Evolutionary conservation across 2,329 filamentous ascomycete genomes (phyloP).

Genomic region (Rasamsonia emersonii): DNA sequence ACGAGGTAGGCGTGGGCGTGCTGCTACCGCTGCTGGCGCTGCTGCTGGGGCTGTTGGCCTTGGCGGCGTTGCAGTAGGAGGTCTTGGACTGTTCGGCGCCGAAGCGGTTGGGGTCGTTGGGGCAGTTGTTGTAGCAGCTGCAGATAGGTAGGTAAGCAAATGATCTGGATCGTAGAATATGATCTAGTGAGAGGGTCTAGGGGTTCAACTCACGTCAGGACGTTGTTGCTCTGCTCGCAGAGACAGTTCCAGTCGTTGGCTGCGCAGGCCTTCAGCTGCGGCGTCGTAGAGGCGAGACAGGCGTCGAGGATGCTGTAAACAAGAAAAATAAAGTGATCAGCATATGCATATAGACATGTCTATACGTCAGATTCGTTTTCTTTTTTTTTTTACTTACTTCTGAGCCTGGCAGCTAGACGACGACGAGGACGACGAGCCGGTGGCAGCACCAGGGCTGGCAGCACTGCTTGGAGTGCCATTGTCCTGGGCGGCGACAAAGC

Average conservation of each 20-base stretch:
- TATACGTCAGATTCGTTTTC: neutral
- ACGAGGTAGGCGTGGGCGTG: slow-evolving; percentile 5
- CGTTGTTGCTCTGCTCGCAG: slow-evolving; percentile 47
- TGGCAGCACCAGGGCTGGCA: neutral
- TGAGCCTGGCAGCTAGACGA: slow-evolving; percentile 11
- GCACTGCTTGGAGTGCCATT: neutral
- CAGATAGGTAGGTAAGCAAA: slow-evolving; percentile 10
- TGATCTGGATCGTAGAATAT: neutral
- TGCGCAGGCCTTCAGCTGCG: slow-evolving; percentile 36
- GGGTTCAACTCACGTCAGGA: slow-evolving; percentile 36
- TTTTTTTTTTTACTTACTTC: slow-evolving; percentile 7
- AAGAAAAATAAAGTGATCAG: neutral
- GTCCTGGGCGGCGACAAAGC: slow-evolving; percentile 10
- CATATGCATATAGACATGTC: neutral
- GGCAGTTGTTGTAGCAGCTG: slow-evolving; percentile 59
- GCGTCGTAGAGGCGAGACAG: slow-evolving; percentile 36
- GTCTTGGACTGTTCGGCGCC: slow-evolving; percentile 23
- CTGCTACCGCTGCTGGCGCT: slow-evolving; percentile 9
- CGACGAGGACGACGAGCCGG: slow-evolving; percentile 3
- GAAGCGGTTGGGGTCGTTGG: slow-evolving; percentile 34
- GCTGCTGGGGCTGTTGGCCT: slow-evolving; percentile 23
- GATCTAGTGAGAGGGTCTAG: neutral
- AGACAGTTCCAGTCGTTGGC: slow-evolving; percentile 48
- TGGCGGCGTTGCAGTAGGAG: slow-evolving; percentile 37
- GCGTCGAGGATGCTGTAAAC: slow-evolving; percentile 41